phyloP scores from a whole-genome alignment of 2,329 filamentous ascomycete species.

The Plenodomus lindquistii region DNA sequence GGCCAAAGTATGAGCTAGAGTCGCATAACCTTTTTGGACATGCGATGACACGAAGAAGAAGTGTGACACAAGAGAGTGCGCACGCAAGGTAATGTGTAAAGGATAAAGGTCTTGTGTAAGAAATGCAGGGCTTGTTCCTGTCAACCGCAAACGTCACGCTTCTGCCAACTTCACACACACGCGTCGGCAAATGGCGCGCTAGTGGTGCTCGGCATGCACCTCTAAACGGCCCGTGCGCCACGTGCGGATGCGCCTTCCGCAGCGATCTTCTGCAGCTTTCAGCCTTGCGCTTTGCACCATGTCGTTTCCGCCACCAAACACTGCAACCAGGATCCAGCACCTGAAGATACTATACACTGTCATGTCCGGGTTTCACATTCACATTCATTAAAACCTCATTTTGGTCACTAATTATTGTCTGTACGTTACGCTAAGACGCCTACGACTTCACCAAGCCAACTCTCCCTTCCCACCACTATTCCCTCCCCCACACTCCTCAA shows the following conservation, averaged over 20 bases:
- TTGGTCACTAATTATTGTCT: no score
- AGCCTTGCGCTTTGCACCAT: neutral
- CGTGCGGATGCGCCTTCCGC: conserved; percentile 9
- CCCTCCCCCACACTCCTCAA: conserved; percentile 12
- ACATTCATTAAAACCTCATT: no score
- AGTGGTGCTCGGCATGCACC: conserved; percentile 11
- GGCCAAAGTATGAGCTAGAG: neutral
- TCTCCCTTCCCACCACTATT: conserved; percentile 13
- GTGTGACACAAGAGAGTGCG: neutral
- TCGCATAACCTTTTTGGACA: conserved; percentile 2
- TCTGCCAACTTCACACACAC: conserved; percentile 11
- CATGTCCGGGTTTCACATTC: no score
- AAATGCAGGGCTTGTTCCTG: no score
- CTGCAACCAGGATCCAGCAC: no score
- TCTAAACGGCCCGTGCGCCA: conserved; percentile 3
- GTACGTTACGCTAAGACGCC: no score
- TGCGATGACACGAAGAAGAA: neutral
- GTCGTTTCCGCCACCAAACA: neutral
- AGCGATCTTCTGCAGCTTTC: neutral
- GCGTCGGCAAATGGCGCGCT: conserved; percentile 3
- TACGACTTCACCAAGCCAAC: conserved; percentile 21
- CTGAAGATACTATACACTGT: no score
- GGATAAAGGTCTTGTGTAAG: no score
- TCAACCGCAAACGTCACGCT: conserved; percentile 13
- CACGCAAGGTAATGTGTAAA: neutral